Conservation (phyloP, 1,139 yeast species). For the Saccharomyces hybrid region DNA sequence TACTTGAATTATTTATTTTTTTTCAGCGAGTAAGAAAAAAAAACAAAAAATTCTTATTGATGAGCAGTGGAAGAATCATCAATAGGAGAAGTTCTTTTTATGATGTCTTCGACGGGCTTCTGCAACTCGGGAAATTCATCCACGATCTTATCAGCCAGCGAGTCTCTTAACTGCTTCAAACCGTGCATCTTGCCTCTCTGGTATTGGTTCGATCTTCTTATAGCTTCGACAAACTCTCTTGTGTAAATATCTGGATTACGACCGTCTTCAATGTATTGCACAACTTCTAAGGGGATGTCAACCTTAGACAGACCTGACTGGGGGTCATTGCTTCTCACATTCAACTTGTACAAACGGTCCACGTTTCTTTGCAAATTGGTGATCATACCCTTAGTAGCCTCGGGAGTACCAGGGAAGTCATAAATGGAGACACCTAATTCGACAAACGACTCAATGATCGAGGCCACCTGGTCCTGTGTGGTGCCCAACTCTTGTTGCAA, state of each 20-base stretch:
- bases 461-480: constrained; percentile 54
- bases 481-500: constrained; percentile 38
- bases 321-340: constrained; percentile 29
- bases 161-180: constrained; percentile 49
- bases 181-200: constrained; percentile 75
- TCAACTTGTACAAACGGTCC: constrained; percentile 28
- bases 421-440: constrained; percentile 88
- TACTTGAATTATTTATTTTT: not conserved
- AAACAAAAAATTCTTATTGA: not conserved
- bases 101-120: constrained; percentile 44
- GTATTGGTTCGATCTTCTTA: constrained; percentile 79
- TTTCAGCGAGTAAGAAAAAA: not conserved
- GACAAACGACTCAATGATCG: constrained; percentile 76
- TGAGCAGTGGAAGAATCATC: not conserved
- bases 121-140: constrained; percentile 72
- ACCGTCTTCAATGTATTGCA: constrained; percentile 87
- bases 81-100: constrained; percentile 33
- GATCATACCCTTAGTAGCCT: constrained; percentile 49
- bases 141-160: constrained; percentile 58
- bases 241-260: constrained; percentile 95
- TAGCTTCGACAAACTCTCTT: constrained; percentile 89
- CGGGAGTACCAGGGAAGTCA: constrained; percentile 82
- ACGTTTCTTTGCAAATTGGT: constrained; percentile 34
- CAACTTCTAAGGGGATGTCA: constrained; percentile 67
- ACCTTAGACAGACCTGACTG: constrained; percentile 32